Evolutionary conservation across 2,329 filamentous ascomycete genomes (phyloP).

Genomic region (Eurotiales sp.): DNA sequence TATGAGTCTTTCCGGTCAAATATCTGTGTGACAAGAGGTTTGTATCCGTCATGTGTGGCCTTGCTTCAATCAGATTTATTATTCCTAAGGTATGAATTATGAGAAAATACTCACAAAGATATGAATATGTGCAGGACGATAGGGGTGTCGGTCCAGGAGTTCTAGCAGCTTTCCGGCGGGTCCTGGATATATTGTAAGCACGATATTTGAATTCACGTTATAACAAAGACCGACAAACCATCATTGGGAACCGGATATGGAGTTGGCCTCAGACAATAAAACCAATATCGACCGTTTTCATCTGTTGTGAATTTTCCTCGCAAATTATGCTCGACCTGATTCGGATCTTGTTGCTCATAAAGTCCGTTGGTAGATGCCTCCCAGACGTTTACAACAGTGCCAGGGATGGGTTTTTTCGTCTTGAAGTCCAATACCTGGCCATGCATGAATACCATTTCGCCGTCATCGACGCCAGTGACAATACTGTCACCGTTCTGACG

Average conservation of each 20-base stretch:
- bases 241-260: slow-evolving; percentile 56
- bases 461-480: slow-evolving; percentile 45
- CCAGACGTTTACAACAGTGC: slow-evolving; percentile 72
- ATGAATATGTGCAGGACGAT: slow-evolving; percentile 62
- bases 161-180: slow-evolving; percentile 57
- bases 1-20: slow-evolving; percentile 67
- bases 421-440: slow-evolving; percentile 56
- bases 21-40: slow-evolving; percentile 71
- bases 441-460: slow-evolving; percentile 61
- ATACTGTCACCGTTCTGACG: slow-evolving; percentile 68
- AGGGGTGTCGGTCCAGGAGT: slow-evolving; percentile 59
- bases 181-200: slow-evolving; percentile 28
- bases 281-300: slow-evolving; percentile 58
- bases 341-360: slow-evolving; percentile 70
- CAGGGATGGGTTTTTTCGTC: slow-evolving; percentile 62
- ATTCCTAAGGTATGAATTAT: neutral
- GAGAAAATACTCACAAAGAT: slow-evolving; percentile 23
- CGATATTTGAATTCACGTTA: slow-evolving; percentile 14
- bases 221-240: slow-evolving; percentile 24
- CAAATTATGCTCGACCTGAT: slow-evolving; percentile 69
- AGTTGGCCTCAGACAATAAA: slow-evolving; percentile 60
- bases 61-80: neutral
- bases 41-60: slow-evolving; percentile 54
- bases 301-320: slow-evolving; percentile 69
- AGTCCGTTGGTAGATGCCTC: slow-evolving; percentile 70